Evolutionary conservation across 352 stramenopile genomes (phyloP).

Genomic region (Phytophthora hybrid): DNA sequence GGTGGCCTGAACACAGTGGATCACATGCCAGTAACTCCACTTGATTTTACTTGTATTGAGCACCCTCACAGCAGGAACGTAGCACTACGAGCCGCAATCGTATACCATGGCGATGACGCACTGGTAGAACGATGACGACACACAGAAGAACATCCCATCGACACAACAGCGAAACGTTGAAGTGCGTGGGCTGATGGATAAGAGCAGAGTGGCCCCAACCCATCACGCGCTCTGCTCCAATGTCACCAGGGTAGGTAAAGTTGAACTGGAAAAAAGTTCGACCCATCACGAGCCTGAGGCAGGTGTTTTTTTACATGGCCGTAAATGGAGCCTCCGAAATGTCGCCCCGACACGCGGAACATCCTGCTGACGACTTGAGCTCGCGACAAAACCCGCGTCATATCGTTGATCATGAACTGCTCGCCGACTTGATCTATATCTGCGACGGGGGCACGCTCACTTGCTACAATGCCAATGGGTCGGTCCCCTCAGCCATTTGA

Average conservation of each 20-base stretch:
- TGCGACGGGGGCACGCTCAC: too few species aligned
- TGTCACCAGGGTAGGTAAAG: neutral
- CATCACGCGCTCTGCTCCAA: neutral
- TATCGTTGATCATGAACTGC: neutral
- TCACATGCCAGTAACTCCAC: neutral
- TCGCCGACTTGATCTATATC: neutral
- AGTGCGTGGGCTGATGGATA: neutral
- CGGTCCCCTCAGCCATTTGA: too few species aligned
- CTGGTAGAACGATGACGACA: neutral
- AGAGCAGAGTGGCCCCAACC: neutral
- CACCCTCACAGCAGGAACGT: neutral
- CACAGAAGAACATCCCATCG: neutral
- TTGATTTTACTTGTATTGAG: neutral
- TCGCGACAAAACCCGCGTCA: neutral
- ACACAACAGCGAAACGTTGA: neutral
- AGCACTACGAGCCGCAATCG: neutral
- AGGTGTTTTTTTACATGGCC: neutral
- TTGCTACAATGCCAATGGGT: too few species aligned
- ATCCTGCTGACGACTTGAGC: neutral
- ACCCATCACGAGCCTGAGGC: neutral
- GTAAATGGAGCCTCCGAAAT: neutral
- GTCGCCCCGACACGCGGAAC: neutral
- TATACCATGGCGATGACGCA: neutral
- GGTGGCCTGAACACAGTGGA: neutral
- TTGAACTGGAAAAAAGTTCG: neutral